phyloP scores from a whole-genome alignment of 23 red algal genomes.

The Chondrus crispus region DNA sequence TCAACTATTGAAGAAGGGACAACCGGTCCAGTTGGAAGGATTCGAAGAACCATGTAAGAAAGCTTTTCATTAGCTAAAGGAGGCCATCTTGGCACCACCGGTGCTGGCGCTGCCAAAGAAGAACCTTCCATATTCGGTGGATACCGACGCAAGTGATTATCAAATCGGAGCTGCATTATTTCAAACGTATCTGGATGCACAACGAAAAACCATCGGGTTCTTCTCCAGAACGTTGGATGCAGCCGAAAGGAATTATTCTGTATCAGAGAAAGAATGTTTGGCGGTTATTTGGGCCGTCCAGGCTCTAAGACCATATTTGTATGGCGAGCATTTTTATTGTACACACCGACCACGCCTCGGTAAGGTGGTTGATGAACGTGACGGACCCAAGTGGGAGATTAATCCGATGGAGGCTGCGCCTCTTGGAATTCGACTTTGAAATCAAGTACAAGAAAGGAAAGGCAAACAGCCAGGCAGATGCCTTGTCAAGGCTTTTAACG shows the following conservation, averaged over 20 bases:
- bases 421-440: background rate
- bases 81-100: background rate
- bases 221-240: background rate
- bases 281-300: slow-evolving; percentile 17
- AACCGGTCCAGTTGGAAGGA: background rate
- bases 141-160: slow-evolving; percentile 4
- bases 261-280: slow-evolving; percentile 15
- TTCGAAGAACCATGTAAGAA: background rate
- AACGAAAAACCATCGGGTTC: slow-evolving; percentile 27
- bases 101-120: background rate
- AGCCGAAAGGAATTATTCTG: slow-evolving; percentile 23
- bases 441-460: slow-evolving; percentile 9
- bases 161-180: slow-evolving; percentile 14
- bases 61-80: background rate
- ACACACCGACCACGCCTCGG: background rate
- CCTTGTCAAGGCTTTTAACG: background rate
- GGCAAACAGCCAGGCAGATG: background rate
- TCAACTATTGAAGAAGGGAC: background rate
- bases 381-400: background rate
- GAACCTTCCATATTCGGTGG: background rate
- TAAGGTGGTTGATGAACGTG: slow-evolving; percentile 15
- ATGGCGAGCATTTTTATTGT: slow-evolving; percentile 11
- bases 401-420: slow-evolving; percentile 21
- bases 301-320: background rate
- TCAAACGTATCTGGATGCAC: background rate